Conservation (phyloP, 2,329 filamentous ascomycete species). For the Penicillium vulpinum region DNA sequence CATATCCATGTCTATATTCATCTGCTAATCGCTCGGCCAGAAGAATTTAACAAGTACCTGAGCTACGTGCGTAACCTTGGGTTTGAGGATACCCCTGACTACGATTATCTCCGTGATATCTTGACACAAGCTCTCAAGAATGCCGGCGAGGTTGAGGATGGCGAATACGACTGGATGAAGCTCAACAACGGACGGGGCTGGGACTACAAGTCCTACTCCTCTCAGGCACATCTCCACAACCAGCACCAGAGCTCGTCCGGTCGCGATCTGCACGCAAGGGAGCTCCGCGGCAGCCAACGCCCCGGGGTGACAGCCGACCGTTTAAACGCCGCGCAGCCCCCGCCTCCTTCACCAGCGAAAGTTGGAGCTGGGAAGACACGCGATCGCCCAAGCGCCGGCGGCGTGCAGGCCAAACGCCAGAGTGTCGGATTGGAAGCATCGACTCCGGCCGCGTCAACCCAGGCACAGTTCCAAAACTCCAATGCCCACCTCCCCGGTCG, state of each 20-base stretch:
- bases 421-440: conserved; percentile 67
- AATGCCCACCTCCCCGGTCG: conserved; percentile 75
- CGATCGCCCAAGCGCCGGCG: conserved; percentile 75
- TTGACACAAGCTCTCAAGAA: conserved; percentile 96
- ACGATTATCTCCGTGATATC: conserved; percentile 93
- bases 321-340: conserved; percentile 93
- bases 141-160: conserved; percentile 90
- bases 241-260: conserved; percentile 80
- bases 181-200: conserved; percentile 89
- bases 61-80: conserved; percentile 96
- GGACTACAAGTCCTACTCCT: conserved; percentile 74
- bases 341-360: conserved; percentile 81
- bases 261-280: conserved; percentile 74
- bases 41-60: conserved; percentile 97
- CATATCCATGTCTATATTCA: not conserved
- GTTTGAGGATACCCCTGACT: conserved; percentile 97
- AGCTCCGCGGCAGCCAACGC: conserved; percentile 60
- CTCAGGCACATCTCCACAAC: conserved; percentile 73
- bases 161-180: conserved; percentile 99
- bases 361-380: conserved; percentile 70
- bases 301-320: conserved; percentile 73
- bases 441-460: conserved; percentile 85
- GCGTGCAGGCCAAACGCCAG: conserved; percentile 71
- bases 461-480: conserved; percentile 96
- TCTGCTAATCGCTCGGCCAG: conserved; percentile 48